phyloP scores from a whole-genome alignment of 805 yeast genomes.

The Lachancea quebecensis region DNA sequence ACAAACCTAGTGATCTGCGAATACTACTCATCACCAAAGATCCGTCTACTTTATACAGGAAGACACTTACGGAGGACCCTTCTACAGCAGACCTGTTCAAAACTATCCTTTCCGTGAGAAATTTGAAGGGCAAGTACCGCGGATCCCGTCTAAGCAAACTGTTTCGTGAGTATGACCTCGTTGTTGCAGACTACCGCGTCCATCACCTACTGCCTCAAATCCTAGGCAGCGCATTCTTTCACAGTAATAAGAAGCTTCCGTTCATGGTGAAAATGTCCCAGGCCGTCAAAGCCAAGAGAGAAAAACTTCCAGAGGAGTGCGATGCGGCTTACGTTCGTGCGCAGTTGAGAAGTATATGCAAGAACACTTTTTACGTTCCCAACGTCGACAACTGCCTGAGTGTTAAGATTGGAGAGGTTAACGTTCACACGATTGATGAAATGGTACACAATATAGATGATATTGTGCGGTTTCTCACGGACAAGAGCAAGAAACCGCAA shows the following conservation, averaged over 20 bases:
- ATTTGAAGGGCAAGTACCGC: slow-evolving; percentile 41
- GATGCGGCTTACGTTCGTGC: slow-evolving; percentile 58
- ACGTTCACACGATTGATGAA: slow-evolving; percentile 20
- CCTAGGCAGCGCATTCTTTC: slow-evolving; percentile 55
- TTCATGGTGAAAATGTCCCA: slow-evolving; percentile 53
- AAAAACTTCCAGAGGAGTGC: slow-evolving; percentile 51
- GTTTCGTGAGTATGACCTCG: slow-evolving; percentile 55
- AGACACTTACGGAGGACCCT: slow-evolving; percentile 41
- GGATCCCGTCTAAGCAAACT: slow-evolving; percentile 42
- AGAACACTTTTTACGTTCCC: slow-evolving; percentile 57
- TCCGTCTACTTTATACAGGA: slow-evolving; percentile 53
- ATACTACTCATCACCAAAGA: slow-evolving; percentile 67
- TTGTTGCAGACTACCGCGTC: slow-evolving; percentile 64
- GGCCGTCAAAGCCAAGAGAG: slow-evolving; percentile 27
- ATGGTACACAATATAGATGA: slow-evolving; percentile 25
- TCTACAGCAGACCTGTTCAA: slow-evolving; percentile 57
- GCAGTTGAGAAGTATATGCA: slow-evolving; percentile 59
- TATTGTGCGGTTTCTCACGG: slow-evolving; percentile 41
- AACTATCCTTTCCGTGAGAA: slow-evolving; percentile 54
- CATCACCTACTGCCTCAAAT: slow-evolving; percentile 52
- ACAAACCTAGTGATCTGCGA: slow-evolving; percentile 41
- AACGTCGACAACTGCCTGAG: slow-evolving; percentile 55
- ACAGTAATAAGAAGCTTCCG: slow-evolving; percentile 60
- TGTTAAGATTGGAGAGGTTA: slow-evolving; percentile 47
- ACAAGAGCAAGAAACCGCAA: slow-evolving; percentile 41